Evolutionary conservation across 345 rosid genomes (phyloP).

Genomic region (Ceriops zippeliana): DNA sequence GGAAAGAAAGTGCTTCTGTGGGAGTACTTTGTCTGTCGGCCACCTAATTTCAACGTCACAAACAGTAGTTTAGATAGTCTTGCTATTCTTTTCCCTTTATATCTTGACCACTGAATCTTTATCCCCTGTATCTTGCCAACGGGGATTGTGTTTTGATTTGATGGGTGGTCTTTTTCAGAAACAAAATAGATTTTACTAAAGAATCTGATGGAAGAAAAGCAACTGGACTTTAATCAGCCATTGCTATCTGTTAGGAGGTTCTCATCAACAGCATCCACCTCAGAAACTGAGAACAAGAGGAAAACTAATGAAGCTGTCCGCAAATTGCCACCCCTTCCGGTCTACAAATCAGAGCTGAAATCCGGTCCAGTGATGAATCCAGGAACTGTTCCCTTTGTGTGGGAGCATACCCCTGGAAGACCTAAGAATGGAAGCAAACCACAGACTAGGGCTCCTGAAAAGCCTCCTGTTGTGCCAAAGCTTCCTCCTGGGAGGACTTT

Average conservation of each 20-base stretch:
- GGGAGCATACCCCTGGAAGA: constrained; percentile 85
- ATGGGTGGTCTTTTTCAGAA: neutral
- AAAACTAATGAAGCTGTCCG: constrained; percentile 35
- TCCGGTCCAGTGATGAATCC: constrained; percentile 86
- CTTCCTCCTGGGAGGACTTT: constrained; percentile 77
- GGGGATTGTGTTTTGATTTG: neutral
- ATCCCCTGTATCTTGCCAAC: no score
- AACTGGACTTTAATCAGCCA: constrained; percentile 73
- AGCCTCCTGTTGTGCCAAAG: constrained; percentile 54
- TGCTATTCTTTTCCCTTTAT: no score
- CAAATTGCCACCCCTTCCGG: constrained; percentile 50
- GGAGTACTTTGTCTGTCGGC: no score
- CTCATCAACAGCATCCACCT: constrained; percentile 28
- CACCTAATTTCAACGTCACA: no score
- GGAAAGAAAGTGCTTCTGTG: no score
- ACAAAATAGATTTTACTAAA: neutral
- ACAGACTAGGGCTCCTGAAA: constrained; percentile 18
- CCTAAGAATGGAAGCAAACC: constrained; percentile 58
- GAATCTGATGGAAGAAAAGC: constrained; percentile 75
- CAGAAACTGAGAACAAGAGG: constrained; percentile 43
- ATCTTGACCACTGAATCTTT: no score
- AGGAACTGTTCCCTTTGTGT: constrained; percentile 83
- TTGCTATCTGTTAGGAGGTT: constrained; percentile 68
- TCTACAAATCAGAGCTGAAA: constrained; percentile 69
- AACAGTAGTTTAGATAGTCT: no score